Base-by-base conservation (phyloP, 352 stramenopile genomes). In the Globisporangium okanoganense region DNA sequence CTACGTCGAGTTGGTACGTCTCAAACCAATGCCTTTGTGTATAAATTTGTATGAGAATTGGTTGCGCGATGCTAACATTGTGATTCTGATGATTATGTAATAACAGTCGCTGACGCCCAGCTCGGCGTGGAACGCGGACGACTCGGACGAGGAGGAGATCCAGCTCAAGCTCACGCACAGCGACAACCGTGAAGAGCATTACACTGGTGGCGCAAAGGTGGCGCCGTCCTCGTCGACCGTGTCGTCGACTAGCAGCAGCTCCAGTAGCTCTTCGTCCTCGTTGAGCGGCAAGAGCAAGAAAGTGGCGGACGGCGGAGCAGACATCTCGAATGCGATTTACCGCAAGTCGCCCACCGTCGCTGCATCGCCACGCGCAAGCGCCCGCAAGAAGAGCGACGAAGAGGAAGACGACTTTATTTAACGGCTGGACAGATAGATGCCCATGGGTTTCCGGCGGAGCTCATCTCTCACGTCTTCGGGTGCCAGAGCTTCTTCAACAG, bases 131-230 rank as follows among this genome's bases (percentile, higher is more conserved):
- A 88, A 78, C 51, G 65, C 75, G 9, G 82, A 94, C 51, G 82
- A 94, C 60, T 94, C 82, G 33, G 85, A 94, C 64, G 85, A 94
- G 74, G 82, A 92, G 60, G 82, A 92, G 61, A 66, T 90, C 44
- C 78, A 91, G 43, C 72, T 91, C 9, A 84, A 76, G 71, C 68
- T 72, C 51, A 58, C 66, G 20, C 52, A 71, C 12, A 65, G 67
- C 33, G 64, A 71, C 24, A 67, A 75, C 38, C 24, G 52, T 18
- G 63, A 68, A 8, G 64, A 61, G 25, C 53, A 33, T 25, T 50
- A 59, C 10, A 44, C 40, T 5, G 43, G 43, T 12, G 56, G 45
- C 27, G 66, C 40, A 27, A 75, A 75, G 47, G 59, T 69, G 44
- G 62, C 43, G 27, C 69, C 27, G 24, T 74, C 64, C 24, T 66